These are phyloP conservation scores for Syzygium syzygioides DNA, from an alignment of 441 rosid genomes.

Conservation along the genomic window DNA sequence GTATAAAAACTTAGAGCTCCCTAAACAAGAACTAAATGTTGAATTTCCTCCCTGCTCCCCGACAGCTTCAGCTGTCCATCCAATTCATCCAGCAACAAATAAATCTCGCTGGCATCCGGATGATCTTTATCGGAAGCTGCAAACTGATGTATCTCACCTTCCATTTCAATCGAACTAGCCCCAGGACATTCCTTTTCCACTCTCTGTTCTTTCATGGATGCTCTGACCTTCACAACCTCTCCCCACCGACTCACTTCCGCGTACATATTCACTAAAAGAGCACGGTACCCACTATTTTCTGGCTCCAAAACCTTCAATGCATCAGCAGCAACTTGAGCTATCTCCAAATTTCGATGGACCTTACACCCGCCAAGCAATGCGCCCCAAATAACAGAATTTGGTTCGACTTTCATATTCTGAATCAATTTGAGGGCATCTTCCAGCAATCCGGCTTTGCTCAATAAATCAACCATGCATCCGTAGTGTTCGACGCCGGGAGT, in stretches of 20 bases:
- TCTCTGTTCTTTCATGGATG: slow-evolving; percentile 35
- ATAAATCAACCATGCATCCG: slow-evolving; percentile 49
- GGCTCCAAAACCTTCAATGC: slow-evolving; percentile 45
- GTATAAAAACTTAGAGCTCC: neutral
- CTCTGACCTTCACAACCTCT: slow-evolving; percentile 39
- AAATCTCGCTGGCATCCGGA: slow-evolving; percentile 25
- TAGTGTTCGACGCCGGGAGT: slow-evolving; percentile 35
- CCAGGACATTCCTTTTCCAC: slow-evolving; percentile 47
- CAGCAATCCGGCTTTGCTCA: slow-evolving; percentile 52
- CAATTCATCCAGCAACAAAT: slow-evolving; percentile 31
- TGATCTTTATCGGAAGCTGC: slow-evolving; percentile 45
- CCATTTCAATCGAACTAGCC: slow-evolving; percentile 43
- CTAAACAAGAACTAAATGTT: neutral
- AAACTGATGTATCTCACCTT: slow-evolving; percentile 28
- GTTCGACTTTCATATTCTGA: slow-evolving; percentile 29
- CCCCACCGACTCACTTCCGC: slow-evolving; percentile 45
- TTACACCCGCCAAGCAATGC: slow-evolving; percentile 48
- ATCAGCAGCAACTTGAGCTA: slow-evolving; percentile 35
- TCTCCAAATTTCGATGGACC: slow-evolving; percentile 40
- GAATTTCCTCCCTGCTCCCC: slow-evolving; percentile 1
- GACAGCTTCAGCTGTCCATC: slow-evolving; percentile 33
- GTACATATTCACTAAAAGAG: slow-evolving; percentile 37
- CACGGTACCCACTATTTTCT: slow-evolving; percentile 34
- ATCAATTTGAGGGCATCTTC: slow-evolving; percentile 39
- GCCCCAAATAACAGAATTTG: slow-evolving; percentile 54